Evolutionary conservation across 805 yeast genomes (phyloP).

Genomic region (Tetrapisispora phaffii): DNA sequence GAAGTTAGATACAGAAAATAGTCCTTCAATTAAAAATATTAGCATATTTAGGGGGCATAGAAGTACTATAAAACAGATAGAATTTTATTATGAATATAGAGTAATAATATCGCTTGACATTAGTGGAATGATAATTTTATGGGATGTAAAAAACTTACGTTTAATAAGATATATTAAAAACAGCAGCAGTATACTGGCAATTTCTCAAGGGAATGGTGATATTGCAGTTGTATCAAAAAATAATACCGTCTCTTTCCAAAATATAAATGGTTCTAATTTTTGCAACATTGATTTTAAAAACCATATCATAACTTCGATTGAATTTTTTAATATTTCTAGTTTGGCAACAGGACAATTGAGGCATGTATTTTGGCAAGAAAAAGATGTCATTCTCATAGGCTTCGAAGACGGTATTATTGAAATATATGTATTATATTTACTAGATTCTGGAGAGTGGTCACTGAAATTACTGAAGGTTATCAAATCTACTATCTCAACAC

Average conservation of each 20-base stretch:
- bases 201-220: constrained; percentile 48
- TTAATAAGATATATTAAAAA: constrained; percentile 34
- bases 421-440: constrained; percentile 26
- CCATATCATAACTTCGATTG: constrained; percentile 18
- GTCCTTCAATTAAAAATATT: constrained; percentile 24
- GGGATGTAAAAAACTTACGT: constrained; percentile 53
- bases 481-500: constrained; percentile 12
- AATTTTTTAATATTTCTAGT: constrained; percentile 17
- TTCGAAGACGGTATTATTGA: constrained; percentile 26
- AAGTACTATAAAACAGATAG: constrained; percentile 36
- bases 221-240: constrained; percentile 31
- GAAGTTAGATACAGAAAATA: constrained; percentile 23
- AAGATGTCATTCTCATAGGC: constrained; percentile 32
- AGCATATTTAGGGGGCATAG: constrained; percentile 48
- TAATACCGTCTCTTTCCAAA: constrained; percentile 28
- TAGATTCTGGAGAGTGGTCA: constrained; percentile 16
- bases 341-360: constrained; percentile 14
- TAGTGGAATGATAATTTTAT: constrained; percentile 45
- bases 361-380: constrained; percentile 33
- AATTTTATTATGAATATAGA: constrained; percentile 43
- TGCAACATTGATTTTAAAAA: constrained; percentile 16
- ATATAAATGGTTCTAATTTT: constrained; percentile 45
- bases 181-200: constrained; percentile 29
- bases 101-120: constrained; percentile 45
- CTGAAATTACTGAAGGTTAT: constrained; percentile 16